Base-by-base conservation (phyloP, 148 eudicot genomes). In the Fagopyrum homotropicum region DNA sequence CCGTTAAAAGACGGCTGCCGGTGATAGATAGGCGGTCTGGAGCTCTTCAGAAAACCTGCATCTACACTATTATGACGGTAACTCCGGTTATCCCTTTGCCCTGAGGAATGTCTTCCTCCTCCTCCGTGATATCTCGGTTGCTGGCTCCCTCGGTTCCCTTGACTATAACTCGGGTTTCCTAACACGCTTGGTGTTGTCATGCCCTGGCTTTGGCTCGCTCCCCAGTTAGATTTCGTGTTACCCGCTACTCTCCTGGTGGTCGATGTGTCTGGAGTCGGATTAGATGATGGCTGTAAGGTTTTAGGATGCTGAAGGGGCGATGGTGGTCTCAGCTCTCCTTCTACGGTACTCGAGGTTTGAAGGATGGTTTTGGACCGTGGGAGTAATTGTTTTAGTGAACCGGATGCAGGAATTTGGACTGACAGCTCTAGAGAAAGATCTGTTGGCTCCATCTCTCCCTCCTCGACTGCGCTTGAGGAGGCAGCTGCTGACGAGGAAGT, bases 21-120 rank as follows among this genome's bases (percentile, higher is more conserved):
- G 79, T 73, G 83, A 90, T 88, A 88, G 3, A 85, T 76, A 6
- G 82, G 80, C 83, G 82, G 80, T 82, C 87, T 88, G 82, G 82
- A 79, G 81, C 51, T n/a, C 54, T 50, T 74, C 6, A 83, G 78
- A 69, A 79, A 87, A 71, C 86, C 88, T n/a, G 84, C 6, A 57
- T 86, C 88, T 17, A 75, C 86, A 69, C 83, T 82, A 10, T 81
- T 79, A 72, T 82, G 79, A 69, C 55, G 77, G 68, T 61, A 26
- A 69, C 59, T 75, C 83, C 85, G 47, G 40, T 2, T 35, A 57
- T 90, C 92, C 83, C 86, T 87, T 1, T 84, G 80, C 77, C 82
- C 86, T 2, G 82, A 77, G 78, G 82, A 77, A 80, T 82, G 90
- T 83, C 79, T 86, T 74, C 74, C 88, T 70, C 10, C 78, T 77